Evolutionary conservation across 2,329 filamentous ascomycete genomes (phyloP).

Genomic region (Aspergillus sp.): DNA sequence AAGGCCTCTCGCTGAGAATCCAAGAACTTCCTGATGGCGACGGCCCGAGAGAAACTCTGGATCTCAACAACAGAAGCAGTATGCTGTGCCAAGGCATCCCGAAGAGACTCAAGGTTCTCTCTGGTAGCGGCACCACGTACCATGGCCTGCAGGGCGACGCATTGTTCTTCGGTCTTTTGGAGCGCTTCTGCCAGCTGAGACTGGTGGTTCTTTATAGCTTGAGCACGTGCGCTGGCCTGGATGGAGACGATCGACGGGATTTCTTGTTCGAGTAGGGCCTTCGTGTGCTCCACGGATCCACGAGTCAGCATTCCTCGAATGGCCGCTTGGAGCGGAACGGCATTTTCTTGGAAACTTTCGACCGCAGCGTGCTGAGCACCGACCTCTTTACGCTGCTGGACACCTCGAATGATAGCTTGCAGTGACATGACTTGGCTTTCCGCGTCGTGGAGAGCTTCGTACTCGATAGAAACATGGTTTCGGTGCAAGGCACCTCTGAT

Average conservation of each 20-base stretch:
- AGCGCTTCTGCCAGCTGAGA: conserved; percentile 36
- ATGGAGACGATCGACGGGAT: conserved; percentile 23
- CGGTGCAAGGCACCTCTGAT: conserved; percentile 51
- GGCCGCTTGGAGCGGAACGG: conserved; percentile 48
- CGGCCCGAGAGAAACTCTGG: conserved; percentile 30
- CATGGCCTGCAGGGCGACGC: conserved; percentile 41
- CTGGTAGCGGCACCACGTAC: conserved; percentile 34
- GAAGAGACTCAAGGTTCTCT: conserved; percentile 19
- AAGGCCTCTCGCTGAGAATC: conserved; percentile 33
- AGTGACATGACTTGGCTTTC: conserved; percentile 51
- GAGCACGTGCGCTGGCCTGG: conserved; percentile 31
- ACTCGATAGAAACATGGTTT: conserved; percentile 10
- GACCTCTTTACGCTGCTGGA: conserved; percentile 50
- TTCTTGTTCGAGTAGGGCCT: conserved; percentile 21
- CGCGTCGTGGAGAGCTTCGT: conserved; percentile 12
- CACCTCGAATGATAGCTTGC: conserved; percentile 62
- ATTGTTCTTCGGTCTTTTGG: conserved; percentile 34
- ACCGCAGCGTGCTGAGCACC: conserved; percentile 25
- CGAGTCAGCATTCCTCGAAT: conserved; percentile 52
- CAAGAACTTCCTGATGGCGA: conserved; percentile 25
- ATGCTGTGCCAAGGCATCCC: conserved; percentile 24
- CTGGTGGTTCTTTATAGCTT: conserved; percentile 34
- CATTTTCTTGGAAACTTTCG: conserved; percentile 47
- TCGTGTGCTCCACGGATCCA: conserved; percentile 19
- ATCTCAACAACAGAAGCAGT: conserved; percentile 20